Percentiles rank a stretch among this genome's conserved stretches.
These are phyloP conservation scores for Heterobasidion parviporum DNA, from an alignment of 1,284 basidiomycete species.

Conservation along the genomic window DNA sequence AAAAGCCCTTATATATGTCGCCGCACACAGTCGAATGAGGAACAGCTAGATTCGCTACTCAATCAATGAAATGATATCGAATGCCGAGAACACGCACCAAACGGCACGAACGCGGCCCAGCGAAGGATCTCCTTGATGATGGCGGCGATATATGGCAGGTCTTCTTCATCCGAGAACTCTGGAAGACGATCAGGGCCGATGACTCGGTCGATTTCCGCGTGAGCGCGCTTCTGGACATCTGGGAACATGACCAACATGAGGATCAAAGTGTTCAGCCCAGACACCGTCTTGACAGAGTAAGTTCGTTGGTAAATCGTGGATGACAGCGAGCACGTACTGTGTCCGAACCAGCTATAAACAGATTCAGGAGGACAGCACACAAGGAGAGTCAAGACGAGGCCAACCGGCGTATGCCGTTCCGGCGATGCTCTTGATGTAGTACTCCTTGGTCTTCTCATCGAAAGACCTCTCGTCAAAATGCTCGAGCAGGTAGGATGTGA, in stretches of 20 bases:
- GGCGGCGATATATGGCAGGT: constrained; percentile 10
- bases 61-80: background rate
- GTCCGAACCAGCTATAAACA: background rate
- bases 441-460: background rate
- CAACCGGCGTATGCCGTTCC: background rate
- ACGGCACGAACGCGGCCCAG: constrained; percentile 11
- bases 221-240: background rate
- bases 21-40: background rate
- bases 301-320: background rate
- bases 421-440: background rate
- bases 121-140: constrained; percentile 19
- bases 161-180: constrained; percentile 1
- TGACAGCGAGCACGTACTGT: background rate
- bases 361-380: background rate
- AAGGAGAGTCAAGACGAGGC: background rate
- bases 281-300: background rate
- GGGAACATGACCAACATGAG: background rate
- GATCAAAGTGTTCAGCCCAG: background rate
- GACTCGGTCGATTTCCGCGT: constrained; percentile 8
- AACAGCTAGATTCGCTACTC: background rate
- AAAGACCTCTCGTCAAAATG: background rate
- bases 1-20: background rate
- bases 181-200: constrained; percentile 5
- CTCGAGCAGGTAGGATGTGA: background rate
- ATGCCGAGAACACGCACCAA: background rate